phyloP scores from a whole-genome alignment of 2,329 filamentous ascomycete genomes.

The Lecanoromycetidae sp. region DNA sequence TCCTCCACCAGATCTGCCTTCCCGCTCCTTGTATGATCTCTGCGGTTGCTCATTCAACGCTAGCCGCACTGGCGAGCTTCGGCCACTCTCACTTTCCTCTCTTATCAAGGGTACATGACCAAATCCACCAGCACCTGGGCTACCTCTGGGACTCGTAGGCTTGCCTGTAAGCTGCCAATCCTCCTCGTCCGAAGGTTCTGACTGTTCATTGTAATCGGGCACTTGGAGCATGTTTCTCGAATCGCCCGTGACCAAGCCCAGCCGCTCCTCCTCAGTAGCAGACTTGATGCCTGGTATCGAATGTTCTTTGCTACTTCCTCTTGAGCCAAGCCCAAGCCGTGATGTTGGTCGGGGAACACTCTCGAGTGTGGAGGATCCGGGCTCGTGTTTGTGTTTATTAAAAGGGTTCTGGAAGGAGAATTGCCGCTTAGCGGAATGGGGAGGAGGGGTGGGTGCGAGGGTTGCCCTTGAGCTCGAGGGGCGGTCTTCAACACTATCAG shows the following conservation, averaged over 20 bases:
- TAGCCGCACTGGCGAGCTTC: background rate
- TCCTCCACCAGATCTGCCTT: background rate
- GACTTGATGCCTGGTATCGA: slow-evolving; percentile 29
- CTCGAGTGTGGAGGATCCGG: slow-evolving; percentile 21
- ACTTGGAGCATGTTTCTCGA: background rate
- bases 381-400: slow-evolving; percentile 38
- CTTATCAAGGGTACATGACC: slow-evolving; percentile 4
- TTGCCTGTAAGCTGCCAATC: slow-evolving; percentile 10
- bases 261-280: slow-evolving; percentile 67
- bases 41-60: background rate
- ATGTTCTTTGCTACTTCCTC: slow-evolving; percentile 6
- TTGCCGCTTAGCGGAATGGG: slow-evolving; percentile 54
- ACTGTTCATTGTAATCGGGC: slow-evolving; percentile 4
- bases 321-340: slow-evolving; percentile 13
- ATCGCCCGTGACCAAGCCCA: slow-evolving; percentile 73
- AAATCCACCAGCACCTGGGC: background rate
- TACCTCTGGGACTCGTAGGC: no score
- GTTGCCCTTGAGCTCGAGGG: slow-evolving; percentile 16
- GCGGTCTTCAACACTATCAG: background rate
- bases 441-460: slow-evolving; percentile 23
- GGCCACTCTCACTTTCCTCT: slow-evolving; percentile 5
- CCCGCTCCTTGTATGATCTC: slow-evolving; percentile 2
- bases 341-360: slow-evolving; percentile 15
- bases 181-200: slow-evolving; percentile 10
- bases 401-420: slow-evolving; percentile 92